Percentiles rank a stretch among this genome's conserved stretches.
These are phyloP conservation scores for Glarea lozoyensis DNA, from an alignment of 495 filamentous ascomycete species.

Conservation along the genomic window DNA sequence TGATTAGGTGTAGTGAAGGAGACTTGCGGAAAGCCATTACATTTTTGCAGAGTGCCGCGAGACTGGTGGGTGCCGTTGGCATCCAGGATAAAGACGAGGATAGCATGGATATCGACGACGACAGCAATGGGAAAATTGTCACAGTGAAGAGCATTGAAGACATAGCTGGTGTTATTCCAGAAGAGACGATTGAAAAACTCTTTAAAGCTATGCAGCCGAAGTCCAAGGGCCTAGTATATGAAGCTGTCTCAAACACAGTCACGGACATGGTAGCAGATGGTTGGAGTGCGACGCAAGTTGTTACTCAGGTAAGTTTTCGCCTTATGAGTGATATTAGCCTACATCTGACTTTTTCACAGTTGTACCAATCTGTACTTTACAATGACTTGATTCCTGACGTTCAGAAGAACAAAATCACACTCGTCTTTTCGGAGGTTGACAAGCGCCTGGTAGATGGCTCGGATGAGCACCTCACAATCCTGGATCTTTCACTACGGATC, in stretches of 20 bases:
- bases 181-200: slow-evolving; percentile 57
- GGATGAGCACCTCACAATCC: slow-evolving; percentile 85
- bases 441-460: slow-evolving; percentile 95
- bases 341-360: slow-evolving; percentile 34
- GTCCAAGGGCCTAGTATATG: slow-evolving; percentile 55
- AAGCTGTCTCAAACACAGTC: slow-evolving; percentile 64
- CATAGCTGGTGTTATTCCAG: slow-evolving; percentile 91
- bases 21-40: slow-evolving; percentile 95
- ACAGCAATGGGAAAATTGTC: slow-evolving; percentile 32
- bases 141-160: slow-evolving; percentile 79
- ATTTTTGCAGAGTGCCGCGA: slow-evolving; percentile 83
- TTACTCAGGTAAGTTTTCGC: slow-evolving; percentile 53
- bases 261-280: slow-evolving; percentile 92
- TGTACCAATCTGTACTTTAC: slow-evolving; percentile 76
- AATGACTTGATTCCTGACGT: slow-evolving; percentile 73
- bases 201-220: slow-evolving; percentile 70
- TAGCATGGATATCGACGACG: slow-evolving; percentile 49
- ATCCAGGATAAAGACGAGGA: slow-evolving; percentile 30
- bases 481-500: slow-evolving; percentile 77
- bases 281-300: slow-evolving; percentile 90
- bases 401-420: slow-evolving; percentile 85
- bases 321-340: not conserved
- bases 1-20: slow-evolving; percentile 84
- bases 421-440: slow-evolving; percentile 85
- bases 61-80: slow-evolving; percentile 56